Evolutionary conservation across 148 eudicot genomes (phyloP), one percentile per base, ranked within the genome.

Genomic region (Arctostaphylos glauca): DNA sequence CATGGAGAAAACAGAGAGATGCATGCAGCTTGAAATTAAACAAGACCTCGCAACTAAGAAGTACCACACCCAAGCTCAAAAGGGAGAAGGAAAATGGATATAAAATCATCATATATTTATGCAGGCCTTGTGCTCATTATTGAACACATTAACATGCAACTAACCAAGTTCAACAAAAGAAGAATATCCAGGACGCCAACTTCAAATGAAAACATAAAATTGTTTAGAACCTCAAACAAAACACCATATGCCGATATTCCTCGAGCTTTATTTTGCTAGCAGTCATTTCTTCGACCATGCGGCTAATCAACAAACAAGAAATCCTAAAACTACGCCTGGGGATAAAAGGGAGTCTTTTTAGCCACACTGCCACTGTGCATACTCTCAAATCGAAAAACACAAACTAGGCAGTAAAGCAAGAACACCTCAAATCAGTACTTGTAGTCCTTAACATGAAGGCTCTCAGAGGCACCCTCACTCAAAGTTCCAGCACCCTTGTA

Each of bases 391-490:
- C 3, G 74, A 18, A 68, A 70, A 70, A 43, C 55, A 47, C 50
- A 18, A 44, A 73, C 49, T 3, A 16, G 50, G 78, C 46, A 60
- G 14, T 62, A 44, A 86, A 2, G 6, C 71, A 66, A 62, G 12
- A 78, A 72, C 81, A 85, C 55, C 76, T 14, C 74, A 15, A 44
- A 23, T 86, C 41, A 96, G 88, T 96, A 96, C 88, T 93, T 94
- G 97, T 96, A 96, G 91, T 92, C 98, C 91, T 95, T 94, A 38
- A 96, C 97, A 48, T 94, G 97, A 64, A 96, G 98, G 86, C 94
- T 91, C 88, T 96, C 98, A 0, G 94, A 84, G 1, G 98, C 98
- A 59, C 94, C 98, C 83, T 92, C 94, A 25, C 93, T 91, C 84
- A 88, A 80, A 7, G 89, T 85, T 13, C 89, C 88, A 75, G 92